Base-by-base conservation (phyloP, 2,329 filamentous ascomycete species). In the Fusarium bactridioides region DNA sequence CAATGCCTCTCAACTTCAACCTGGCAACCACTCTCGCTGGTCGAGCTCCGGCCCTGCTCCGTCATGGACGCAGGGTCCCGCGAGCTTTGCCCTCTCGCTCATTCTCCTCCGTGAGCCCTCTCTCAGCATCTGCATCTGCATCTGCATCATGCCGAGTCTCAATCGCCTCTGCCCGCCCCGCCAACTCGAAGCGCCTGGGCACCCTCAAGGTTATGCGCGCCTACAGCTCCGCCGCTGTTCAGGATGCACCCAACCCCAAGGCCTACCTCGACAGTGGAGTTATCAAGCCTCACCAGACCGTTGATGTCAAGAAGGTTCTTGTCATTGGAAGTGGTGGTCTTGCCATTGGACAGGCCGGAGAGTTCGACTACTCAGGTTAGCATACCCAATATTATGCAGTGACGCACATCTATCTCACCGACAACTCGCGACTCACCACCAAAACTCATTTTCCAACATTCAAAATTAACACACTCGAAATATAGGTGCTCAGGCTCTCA, bases 281-380 rank as follows among this genome's bases (percentile, higher is more conserved):
- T 67, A 91, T 98, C 80, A 93, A 94, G 82, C 91, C 92, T 65
- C 88, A 89, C 78, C 88, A 95, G 78, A 85, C 93, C 61, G 92
- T 98, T 56, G 90, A 97, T 81, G 94, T 98, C 74, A 97, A 97
- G 87, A 98, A 98, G 86, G 95, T 98, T 58, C 86, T 98, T 70
- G 95, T 98, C 77, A 97, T 98, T 86, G 95, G 95, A 67, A 95
- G 92, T 84, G 95, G 95, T 85, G 95, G 95, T 83, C 88, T 98
- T 77, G 94, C 94, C 82, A 98, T 98, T 89, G 95, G 95, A 73
- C 95, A 98, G 85, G 95, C 95, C 74, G 95, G 95, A 85, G 95
- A 98, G 86, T 98, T 98, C 79, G 95, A 98, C 85, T 98, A 98
- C 84, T 98, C 96, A 83, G 95, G 94, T 97, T 87, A 75, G 91